Percentiles rank a stretch among this genome's conserved stretches.
Conservation (phyloP, 768 basidiomycete genomes). For the Arthromyces matolae region DNA sequence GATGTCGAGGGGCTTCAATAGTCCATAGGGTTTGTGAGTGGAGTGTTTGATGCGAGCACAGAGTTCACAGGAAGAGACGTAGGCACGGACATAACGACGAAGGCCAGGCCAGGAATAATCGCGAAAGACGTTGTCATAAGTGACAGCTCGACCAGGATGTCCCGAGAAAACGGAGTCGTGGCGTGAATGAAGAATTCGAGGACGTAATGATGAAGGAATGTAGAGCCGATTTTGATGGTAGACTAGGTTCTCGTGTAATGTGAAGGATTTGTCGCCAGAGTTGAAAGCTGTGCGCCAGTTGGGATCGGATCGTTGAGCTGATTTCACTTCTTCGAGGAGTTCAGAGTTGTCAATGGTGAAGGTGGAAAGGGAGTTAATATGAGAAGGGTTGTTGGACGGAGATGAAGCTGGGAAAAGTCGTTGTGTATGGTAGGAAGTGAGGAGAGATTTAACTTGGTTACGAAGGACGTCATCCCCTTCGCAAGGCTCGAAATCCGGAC, state of each 20-base stretch:
- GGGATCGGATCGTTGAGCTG: slow-evolving; percentile 5
- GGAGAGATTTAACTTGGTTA: slow-evolving; percentile 24
- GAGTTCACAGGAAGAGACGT: slow-evolving; percentile 31
- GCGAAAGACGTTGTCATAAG: slow-evolving; percentile 23
- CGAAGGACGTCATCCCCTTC: slow-evolving; percentile 23
- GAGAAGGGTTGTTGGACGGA: not conserved
- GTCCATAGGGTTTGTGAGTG: slow-evolving; percentile 35
- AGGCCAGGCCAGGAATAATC: slow-evolving; percentile 41
- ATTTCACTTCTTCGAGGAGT: slow-evolving; percentile 21
- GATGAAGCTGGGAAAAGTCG: slow-evolving; percentile 15
- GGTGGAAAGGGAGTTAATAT: slow-evolving; percentile 14
- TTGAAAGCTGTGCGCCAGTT: slow-evolving; percentile 18
- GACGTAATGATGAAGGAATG: slow-evolving; percentile 10
- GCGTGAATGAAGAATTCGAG: slow-evolving; percentile 13
- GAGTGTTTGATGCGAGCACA: slow-evolving; percentile 31
- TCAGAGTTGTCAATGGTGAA: slow-evolving; percentile 26
- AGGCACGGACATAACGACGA: slow-evolving; percentile 18
- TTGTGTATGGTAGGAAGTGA: slow-evolving; percentile 27
- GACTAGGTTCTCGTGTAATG: slow-evolving; percentile 19
- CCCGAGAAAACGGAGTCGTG: slow-evolving; percentile 38
- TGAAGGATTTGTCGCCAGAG: slow-evolving; percentile 19
- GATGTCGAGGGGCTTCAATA: slow-evolving; percentile 32
- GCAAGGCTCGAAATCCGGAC: slow-evolving; percentile 28
- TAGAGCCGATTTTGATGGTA: slow-evolving; percentile 22
- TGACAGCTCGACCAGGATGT: slow-evolving; percentile 36